phyloP scores from a whole-genome alignment of 2,329 filamentous ascomycete species.

The Colletotrichum sansevieriae region DNA sequence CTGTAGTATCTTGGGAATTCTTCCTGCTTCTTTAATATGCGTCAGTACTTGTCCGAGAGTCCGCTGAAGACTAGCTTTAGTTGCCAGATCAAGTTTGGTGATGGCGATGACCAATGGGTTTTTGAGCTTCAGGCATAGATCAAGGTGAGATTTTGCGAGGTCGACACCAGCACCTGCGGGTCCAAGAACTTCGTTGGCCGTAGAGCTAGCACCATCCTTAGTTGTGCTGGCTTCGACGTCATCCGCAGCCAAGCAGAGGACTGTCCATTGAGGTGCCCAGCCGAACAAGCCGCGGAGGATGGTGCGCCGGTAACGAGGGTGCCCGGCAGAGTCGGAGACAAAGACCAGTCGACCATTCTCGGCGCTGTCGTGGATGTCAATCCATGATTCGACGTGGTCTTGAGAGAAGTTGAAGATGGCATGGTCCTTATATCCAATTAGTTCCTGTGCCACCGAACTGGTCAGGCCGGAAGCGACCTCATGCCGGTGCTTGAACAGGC shows the following conservation, averaged over 20 bases:
- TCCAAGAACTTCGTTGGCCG: slow-evolving; percentile 64
- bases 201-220: slow-evolving; percentile 58
- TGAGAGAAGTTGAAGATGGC: slow-evolving; percentile 85
- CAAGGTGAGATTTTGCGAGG: slow-evolving; percentile 82
- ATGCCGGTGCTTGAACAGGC: slow-evolving; percentile 90
- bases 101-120: slow-evolving; percentile 85
- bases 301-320: slow-evolving; percentile 89
- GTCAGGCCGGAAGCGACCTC: slow-evolving; percentile 93
- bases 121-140: slow-evolving; percentile 84
- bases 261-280: slow-evolving; percentile 94
- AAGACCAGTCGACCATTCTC: slow-evolving; percentile 84
- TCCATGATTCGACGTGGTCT: slow-evolving; percentile 91
- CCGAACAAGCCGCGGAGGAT: slow-evolving; percentile 91
- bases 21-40: slow-evolving; percentile 79
- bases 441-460: slow-evolving; percentile 93
- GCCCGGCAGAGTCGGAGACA: slow-evolving; percentile 91
- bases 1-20: slow-evolving; percentile 80
- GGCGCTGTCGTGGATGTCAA: slow-evolving; percentile 88
- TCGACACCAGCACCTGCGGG: slow-evolving; percentile 72
- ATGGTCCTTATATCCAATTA: slow-evolving; percentile 81
- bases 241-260: slow-evolving; percentile 89
- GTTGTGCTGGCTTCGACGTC: slow-evolving; percentile 64
- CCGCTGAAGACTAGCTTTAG: slow-evolving; percentile 75
- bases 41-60: slow-evolving; percentile 82
- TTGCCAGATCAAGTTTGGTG: slow-evolving; percentile 91